Evolutionary conservation across 1,284 basidiomycete species (phyloP).

Genomic region (Leccinum fallax): DNA sequence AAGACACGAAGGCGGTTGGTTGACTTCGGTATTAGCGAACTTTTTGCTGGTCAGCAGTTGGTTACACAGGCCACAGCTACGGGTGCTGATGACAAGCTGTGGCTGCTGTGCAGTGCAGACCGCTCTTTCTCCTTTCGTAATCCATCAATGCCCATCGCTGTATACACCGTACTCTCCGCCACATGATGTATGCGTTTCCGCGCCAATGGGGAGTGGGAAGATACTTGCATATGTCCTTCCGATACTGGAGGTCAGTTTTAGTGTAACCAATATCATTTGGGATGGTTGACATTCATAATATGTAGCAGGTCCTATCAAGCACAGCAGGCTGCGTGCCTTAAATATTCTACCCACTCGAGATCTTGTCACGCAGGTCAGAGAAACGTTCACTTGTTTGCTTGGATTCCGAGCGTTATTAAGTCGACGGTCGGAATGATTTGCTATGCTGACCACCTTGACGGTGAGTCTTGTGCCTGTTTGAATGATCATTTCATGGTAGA

Average conservation of each 20-base stretch:
- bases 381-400: slow-evolving; percentile 77
- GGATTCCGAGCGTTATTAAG: slow-evolving; percentile 45
- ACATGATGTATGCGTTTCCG: slow-evolving; percentile 92
- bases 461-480: slow-evolving; percentile 42
- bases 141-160: slow-evolving; percentile 50
- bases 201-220: slow-evolving; percentile 97
- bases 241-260: slow-evolving; percentile 74
- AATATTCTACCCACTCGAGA: slow-evolving; percentile 95
- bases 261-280: slow-evolving; percentile 1
- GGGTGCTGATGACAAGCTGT: slow-evolving; percentile 7
- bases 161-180: slow-evolving; percentile 75
- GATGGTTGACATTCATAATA: slow-evolving; percentile 3
- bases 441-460: slow-evolving; percentile 75
- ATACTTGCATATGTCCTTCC: slow-evolving; percentile 94
- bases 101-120: slow-evolving; percentile 69
- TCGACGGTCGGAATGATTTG: slow-evolving; percentile 75
- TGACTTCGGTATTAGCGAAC: slow-evolving; percentile 76
- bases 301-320: slow-evolving; percentile 63
- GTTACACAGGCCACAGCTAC: slow-evolving; percentile 1
- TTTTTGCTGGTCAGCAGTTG: slow-evolving; percentile 78
- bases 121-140: slow-evolving; percentile 76
- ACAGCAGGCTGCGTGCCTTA: slow-evolving; percentile 85
- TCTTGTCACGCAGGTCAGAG: slow-evolving; percentile 90
- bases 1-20: slow-evolving; percentile 64
- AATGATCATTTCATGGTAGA: not conserved